phyloP scores from a whole-genome alignment of 2,329 filamentous ascomycete genomes.

The Zasmidium angulare region DNA sequence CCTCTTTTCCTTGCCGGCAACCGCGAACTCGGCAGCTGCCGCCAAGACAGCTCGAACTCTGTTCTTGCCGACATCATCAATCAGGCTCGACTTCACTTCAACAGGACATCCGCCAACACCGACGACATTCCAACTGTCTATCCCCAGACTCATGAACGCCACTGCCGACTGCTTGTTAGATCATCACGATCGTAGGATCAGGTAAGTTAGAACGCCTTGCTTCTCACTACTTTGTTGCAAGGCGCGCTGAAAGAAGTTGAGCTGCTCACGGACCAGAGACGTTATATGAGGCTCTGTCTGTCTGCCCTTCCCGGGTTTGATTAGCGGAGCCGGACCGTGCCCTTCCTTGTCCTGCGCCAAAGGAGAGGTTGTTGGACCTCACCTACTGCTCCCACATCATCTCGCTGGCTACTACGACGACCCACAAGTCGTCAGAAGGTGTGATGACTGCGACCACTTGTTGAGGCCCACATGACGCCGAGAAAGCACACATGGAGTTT shows the following conservation, averaged over 20 bases:
- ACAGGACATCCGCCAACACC: too few relatives aligned
- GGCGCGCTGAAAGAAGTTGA: too few relatives aligned
- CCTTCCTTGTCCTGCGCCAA: background rate
- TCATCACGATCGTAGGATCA: background rate
- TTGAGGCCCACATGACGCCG: too few relatives aligned
- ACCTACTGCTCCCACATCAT: background rate
- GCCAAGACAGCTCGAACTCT: background rate
- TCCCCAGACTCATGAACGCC: background rate
- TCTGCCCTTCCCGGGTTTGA: background rate
- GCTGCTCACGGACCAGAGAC: too few relatives aligned
- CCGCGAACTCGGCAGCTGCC: background rate
- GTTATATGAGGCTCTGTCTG: too few relatives aligned
- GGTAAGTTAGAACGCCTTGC: too few relatives aligned
- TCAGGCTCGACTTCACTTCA: background rate
- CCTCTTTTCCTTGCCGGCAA: background rate
- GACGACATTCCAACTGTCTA: too few relatives aligned
- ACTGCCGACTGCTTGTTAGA: background rate
- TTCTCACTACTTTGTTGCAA: too few relatives aligned
- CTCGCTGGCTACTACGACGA: too few relatives aligned
- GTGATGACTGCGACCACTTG: too few relatives aligned
- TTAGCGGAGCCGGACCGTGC: background rate
- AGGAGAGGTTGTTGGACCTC: background rate
- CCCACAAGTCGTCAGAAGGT: too few relatives aligned
- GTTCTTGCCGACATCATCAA: background rate
- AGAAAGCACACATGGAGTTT: too few relatives aligned